These are phyloP conservation scores for Digitaria exilis DNA, from an alignment of 202 grass and related monocot species.

Conservation along the genomic window DNA sequence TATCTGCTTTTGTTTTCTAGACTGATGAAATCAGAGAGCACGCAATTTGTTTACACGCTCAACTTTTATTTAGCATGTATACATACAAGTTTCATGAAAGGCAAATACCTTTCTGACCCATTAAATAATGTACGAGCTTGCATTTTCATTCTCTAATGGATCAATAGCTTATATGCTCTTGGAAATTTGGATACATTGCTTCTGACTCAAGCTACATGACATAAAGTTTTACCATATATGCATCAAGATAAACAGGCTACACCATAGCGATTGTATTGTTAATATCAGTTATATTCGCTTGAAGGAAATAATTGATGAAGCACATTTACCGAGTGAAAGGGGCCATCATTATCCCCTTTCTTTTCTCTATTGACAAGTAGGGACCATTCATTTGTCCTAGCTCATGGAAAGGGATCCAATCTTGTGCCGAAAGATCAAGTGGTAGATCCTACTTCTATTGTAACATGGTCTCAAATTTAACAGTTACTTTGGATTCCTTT, in stretches of 20 bases:
- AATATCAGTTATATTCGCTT: neutral
- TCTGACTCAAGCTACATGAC: neutral
- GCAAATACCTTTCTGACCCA: neutral
- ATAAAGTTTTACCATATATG: neutral
- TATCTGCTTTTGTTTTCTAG: slow-evolving; percentile 20
- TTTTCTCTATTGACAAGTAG: slow-evolving; percentile 32
- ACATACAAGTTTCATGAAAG: slow-evolving; percentile 23
- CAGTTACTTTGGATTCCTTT: slow-evolving; percentile 18
- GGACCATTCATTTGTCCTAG: slow-evolving; percentile 32
- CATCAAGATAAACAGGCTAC: slow-evolving; percentile 1
- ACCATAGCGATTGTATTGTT: neutral
- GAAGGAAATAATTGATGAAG: slow-evolving; percentile 23
- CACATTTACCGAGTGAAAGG: slow-evolving; percentile 38
- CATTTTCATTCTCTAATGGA: neutral
- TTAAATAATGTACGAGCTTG: too few relatives aligned
- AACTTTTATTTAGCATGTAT: slow-evolving; percentile 1
- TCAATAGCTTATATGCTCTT: neutral
- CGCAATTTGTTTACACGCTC: neutral
- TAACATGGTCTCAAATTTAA: slow-evolving; percentile 32
- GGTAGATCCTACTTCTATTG: slow-evolving; percentile 26
- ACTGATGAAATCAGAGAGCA: neutral
- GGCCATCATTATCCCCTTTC: neutral
- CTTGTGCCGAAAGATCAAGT: slow-evolving; percentile 43
- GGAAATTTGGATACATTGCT: neutral
- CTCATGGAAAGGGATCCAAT: slow-evolving; percentile 30